Percentiles rank a stretch among this genome's conserved stretches.
Evolutionary conservation across 768 basidiomycete species (phyloP).

Genomic region (Lyophyllum semitale): DNA sequence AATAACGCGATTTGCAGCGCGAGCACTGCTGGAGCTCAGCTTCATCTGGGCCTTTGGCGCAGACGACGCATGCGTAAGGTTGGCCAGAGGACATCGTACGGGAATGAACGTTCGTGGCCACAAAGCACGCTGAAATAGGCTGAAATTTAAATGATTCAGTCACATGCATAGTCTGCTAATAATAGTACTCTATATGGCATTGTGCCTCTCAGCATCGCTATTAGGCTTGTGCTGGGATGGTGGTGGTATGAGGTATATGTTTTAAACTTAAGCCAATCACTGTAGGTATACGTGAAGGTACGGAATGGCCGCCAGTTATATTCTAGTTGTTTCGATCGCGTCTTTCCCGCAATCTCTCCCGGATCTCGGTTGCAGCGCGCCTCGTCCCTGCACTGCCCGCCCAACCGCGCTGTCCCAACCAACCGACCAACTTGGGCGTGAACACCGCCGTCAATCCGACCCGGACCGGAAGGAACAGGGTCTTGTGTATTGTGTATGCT

Average conservation of each 20-base stretch:
- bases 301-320: background rate
- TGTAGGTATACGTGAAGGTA: too few relatives aligned
- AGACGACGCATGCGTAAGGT: slow-evolving; percentile 3
- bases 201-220: too few relatives aligned
- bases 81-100: background rate
- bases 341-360: slow-evolving; percentile 43
- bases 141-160: too few relatives aligned
- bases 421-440: slow-evolving; percentile 84
- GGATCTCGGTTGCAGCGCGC: slow-evolving; percentile 59
- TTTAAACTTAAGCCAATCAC: too few relatives aligned
- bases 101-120: background rate
- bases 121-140: too few relatives aligned
- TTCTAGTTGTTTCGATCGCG: slow-evolving; percentile 27
- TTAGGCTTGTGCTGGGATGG: too few relatives aligned
- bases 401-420: slow-evolving; percentile 84
- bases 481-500: slow-evolving; percentile 97
- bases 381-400: slow-evolving; percentile 69
- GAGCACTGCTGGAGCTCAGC: slow-evolving; percentile 9
- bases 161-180: too few relatives aligned
- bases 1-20: slow-evolving; percentile 12
- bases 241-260: too few relatives aligned
- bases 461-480: slow-evolving; percentile 83
- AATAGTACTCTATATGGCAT: too few relatives aligned
- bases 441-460: slow-evolving; percentile 86
- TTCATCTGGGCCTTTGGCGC: slow-evolving; percentile 6